These are phyloP conservation scores for Mortierella sp. DNA, from an alignment of 371 early-diverging fungal species.

Conservation along the genomic window DNA sequence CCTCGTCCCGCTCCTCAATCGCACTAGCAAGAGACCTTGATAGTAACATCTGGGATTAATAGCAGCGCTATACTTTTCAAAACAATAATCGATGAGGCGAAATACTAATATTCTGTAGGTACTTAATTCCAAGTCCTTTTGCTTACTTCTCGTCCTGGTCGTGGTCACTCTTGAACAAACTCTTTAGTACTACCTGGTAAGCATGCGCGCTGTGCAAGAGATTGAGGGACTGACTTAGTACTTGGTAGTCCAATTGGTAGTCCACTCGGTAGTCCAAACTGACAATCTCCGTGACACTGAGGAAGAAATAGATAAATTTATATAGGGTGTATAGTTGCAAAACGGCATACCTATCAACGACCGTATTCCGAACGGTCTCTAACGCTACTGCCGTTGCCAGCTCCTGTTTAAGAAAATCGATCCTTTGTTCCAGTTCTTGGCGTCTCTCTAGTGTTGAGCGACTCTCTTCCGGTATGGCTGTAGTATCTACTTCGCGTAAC, in stretches of 20 bases:
- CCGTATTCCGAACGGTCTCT: conserved; percentile 24
- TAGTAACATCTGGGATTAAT: too few relatives aligned
- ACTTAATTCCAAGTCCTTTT: background rate
- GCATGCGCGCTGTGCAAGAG: conserved; percentile 24
- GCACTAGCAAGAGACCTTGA: conserved; percentile 8
- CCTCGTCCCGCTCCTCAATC: conserved; percentile 44
- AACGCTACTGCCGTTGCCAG: conserved; percentile 15
- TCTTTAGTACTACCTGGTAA: conserved; percentile 27
- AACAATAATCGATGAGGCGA: too few relatives aligned
- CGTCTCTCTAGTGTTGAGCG: conserved; percentile 8
- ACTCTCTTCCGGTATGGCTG: background rate
- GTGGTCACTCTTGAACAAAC: conserved; percentile 24
- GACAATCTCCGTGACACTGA: too few relatives aligned
- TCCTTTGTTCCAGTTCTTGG: conserved; percentile 9
- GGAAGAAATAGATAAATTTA: too few relatives aligned
- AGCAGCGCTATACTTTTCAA: too few relatives aligned
- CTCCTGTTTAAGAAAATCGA: conserved; percentile 41
- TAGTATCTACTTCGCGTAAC: background rate
- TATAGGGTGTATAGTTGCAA: too few relatives aligned
- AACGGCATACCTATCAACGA: conserved; percentile 17
- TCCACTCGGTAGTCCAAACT: too few relatives aligned
- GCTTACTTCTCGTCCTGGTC: conserved; percentile 30
- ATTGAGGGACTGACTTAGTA: too few relatives aligned
- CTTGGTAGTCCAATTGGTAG: too few relatives aligned
- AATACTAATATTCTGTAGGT: too few relatives aligned